phyloP scores from a whole-genome alignment of 2,329 filamentous ascomycete genomes.

The Talaromyces piceae region DNA sequence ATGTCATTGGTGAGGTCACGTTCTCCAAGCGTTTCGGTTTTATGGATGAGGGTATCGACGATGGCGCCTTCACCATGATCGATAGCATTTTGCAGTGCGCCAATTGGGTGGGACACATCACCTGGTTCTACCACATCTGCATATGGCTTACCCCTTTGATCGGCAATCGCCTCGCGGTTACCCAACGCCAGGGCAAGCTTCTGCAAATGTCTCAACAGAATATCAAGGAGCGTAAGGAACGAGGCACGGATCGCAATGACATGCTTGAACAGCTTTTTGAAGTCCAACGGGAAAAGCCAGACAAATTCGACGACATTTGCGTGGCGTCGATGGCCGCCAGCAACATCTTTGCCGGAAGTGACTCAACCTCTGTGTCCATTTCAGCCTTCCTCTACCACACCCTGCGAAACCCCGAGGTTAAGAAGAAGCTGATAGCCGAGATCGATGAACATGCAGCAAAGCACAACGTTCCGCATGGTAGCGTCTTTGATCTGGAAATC shows the following conservation, averaged over 20 bases:
- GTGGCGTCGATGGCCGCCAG: slow-evolving; percentile 31
- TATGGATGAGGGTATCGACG: slow-evolving; percentile 26
- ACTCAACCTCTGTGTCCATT: slow-evolving; percentile 38
- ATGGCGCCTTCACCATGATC: slow-evolving; percentile 28
- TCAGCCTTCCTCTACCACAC: slow-evolving; percentile 32
- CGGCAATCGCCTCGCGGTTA: slow-evolving; percentile 29
- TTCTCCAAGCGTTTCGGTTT: slow-evolving; percentile 32
- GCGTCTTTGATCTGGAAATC: slow-evolving; percentile 23
- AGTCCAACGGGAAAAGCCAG: slow-evolving; percentile 28
- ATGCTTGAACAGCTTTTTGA: slow-evolving; percentile 32
- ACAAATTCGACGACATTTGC: slow-evolving; percentile 28
- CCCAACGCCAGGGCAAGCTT: slow-evolving; percentile 25
- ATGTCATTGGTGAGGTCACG: slow-evolving; percentile 37
- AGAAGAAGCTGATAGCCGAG: slow-evolving; percentile 26
- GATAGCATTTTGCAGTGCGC: slow-evolving; percentile 25
- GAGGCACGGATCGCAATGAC: slow-evolving; percentile 27
- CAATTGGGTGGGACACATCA: slow-evolving; percentile 33
- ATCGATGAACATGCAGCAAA: slow-evolving; percentile 19
- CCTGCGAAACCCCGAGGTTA: slow-evolving; percentile 23
- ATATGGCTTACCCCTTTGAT: slow-evolving; percentile 28
- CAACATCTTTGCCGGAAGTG: slow-evolving; percentile 36
- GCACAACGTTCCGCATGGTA: slow-evolving; percentile 13
- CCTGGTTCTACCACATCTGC: slow-evolving; percentile 28
- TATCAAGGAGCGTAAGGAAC: slow-evolving; percentile 19
- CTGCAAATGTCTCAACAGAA: slow-evolving; percentile 15